Evolutionary conservation across 192 early-diverging fungal species (phyloP).

Genomic region (Haplosporangium gracile): DNA sequence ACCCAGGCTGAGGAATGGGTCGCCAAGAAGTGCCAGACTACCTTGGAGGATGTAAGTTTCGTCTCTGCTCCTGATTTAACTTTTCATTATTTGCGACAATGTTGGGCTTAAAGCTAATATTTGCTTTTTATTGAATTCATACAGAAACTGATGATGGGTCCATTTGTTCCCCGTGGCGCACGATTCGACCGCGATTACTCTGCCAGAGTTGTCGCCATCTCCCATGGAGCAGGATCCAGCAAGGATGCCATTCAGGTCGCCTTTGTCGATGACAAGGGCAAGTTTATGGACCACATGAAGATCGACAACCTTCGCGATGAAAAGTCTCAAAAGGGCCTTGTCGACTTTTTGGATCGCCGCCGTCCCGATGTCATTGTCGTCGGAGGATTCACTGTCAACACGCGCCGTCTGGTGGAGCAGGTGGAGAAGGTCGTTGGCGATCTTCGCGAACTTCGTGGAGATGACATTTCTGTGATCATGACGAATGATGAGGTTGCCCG

Average conservation of each 20-base stretch:
- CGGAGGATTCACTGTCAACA: constrained; percentile 80
- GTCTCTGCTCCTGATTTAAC: not conserved
- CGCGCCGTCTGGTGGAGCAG: constrained; percentile 80
- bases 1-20: constrained; percentile 80
- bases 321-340: constrained; percentile 61
- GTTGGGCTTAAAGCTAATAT: not conserved
- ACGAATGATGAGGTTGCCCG: constrained; percentile 92
- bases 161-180: constrained; percentile 58
- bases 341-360: constrained; percentile 69
- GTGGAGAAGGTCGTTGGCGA: constrained; percentile 70
- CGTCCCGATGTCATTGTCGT: constrained; percentile 86
- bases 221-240: constrained; percentile 76
- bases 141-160: constrained; percentile 76
- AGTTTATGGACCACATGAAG: constrained; percentile 71
- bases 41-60: constrained; percentile 66
- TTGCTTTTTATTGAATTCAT: not conserved
- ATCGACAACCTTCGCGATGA: constrained; percentile 71
- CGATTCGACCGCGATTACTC: constrained; percentile 61
- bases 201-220: constrained; percentile 75
- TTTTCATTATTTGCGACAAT: not conserved
- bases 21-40: constrained; percentile 71
- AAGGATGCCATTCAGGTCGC: constrained; percentile 73
- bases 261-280: constrained; percentile 83
- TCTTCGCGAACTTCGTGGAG: constrained; percentile 59
- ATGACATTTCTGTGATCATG: constrained; percentile 74